These are phyloP conservation scores for Aspergillus diversus DNA, from an alignment of 495 filamentous ascomycete species.

Conservation along the genomic window DNA sequence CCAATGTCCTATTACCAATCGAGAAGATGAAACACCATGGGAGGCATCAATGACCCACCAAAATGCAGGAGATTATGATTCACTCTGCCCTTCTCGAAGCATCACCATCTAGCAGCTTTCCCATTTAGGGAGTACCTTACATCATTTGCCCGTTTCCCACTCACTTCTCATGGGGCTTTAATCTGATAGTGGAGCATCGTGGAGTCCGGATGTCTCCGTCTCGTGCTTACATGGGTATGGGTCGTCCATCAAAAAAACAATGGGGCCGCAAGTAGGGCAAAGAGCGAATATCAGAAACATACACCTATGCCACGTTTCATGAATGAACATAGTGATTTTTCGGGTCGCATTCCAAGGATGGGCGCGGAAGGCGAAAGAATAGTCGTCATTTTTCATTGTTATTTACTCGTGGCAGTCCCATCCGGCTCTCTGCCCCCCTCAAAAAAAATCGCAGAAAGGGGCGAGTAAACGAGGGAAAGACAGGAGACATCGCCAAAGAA, in stretches of 20 bases:
- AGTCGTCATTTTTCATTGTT: conserved; percentile 2
- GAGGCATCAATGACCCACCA: conserved; percentile 5
- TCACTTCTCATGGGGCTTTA: neutral
- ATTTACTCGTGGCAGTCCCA: conserved; percentile 18
- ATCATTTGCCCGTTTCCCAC: conserved; percentile 19
- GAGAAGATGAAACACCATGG: conserved; percentile 26
- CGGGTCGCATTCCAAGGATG: neutral
- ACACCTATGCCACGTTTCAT: conserved; percentile 16
- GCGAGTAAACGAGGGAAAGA: neutral
- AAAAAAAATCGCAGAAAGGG: neutral
- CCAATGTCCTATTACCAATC: conserved; percentile 7
- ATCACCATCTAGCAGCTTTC: conserved; percentile 22
- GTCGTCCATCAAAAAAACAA: neutral
- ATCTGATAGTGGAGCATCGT: conserved; percentile 11
- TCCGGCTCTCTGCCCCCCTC: neutral
- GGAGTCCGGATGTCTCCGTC: neutral
- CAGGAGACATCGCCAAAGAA: neutral
- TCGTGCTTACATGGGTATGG: conserved; percentile 1
- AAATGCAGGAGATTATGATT: conserved; percentile 20
- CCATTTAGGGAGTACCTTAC: conserved; percentile 16
- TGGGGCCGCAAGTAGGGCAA: neutral
- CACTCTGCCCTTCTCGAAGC: conserved; percentile 25
- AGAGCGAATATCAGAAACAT: neutral
- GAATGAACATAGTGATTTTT: conserved; percentile 1
- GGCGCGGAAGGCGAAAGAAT: neutral